A percentile compares a stretch with the other conserved stretches of the same genome.
Conservation (phyloP, 805 yeast species). For the Saccharomycopsis guyanensis region DNA sequence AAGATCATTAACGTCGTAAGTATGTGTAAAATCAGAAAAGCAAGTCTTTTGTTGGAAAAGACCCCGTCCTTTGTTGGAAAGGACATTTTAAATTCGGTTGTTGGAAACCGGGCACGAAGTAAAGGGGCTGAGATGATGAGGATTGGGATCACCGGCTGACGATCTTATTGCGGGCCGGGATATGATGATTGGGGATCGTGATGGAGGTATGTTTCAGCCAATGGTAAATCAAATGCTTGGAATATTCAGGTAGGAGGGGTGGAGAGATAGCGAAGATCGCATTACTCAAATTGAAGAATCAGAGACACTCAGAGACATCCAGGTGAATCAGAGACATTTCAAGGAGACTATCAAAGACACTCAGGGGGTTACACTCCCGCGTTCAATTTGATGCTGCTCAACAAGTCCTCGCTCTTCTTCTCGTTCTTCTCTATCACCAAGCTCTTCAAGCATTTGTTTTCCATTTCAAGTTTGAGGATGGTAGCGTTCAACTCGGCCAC, state of each 20-base stretch:
- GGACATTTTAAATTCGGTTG: neutral
- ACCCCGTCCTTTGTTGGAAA: conserved; percentile 1
- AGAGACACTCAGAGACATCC: no score
- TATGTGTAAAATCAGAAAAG: neutral
- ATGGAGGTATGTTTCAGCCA: no score
- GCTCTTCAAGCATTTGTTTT: conserved; percentile 49
- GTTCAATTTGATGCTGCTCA: conserved; percentile 31
- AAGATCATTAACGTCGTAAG: conserved; percentile 3
- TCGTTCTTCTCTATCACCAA: conserved; percentile 46
- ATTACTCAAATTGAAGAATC: no score
- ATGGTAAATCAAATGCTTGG: no score
- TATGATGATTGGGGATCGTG: no score
- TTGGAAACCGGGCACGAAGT: neutral
- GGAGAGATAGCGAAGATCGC: neutral
- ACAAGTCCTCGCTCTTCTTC: conserved; percentile 31
- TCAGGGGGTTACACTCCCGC: no score
- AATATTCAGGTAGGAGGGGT: no score
- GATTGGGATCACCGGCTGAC: no score
- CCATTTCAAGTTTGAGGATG: conserved; percentile 51
- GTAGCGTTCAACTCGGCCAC: conserved; percentile 39
- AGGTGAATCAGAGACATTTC: no score
- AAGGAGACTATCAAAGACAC: no score
- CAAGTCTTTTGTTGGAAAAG: conserved; percentile 1
- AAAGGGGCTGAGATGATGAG: no score
- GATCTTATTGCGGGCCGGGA: no score